Evolutionary conservation across 176 grass and related monocot genomes (phyloP), one percentile per base, ranked within the genome.

Genomic region (Melocanna baccifera): DNA sequence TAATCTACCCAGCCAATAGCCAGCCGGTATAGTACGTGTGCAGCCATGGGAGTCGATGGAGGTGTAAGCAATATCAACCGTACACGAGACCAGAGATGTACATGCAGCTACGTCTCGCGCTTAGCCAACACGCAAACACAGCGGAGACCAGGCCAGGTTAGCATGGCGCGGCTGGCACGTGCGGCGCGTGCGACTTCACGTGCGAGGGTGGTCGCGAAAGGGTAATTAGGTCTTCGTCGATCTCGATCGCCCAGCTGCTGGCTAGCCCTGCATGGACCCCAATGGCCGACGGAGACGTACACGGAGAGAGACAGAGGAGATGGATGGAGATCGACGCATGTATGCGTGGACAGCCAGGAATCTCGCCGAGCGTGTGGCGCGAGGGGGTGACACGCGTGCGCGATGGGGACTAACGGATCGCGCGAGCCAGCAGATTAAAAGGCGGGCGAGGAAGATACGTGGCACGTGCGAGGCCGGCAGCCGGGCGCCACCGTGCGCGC

Each of bases 101-200:
- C 7, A 9, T 28, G 68, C n/a, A 25, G 46, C 46, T 53, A 53
- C 32, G 47, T 50, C 14, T 50, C 47, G 47, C 47, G 5, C 47
- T 16, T 50, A 1, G 47, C 47, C 47, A 16, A 50, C 47, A 50
- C 47, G 47, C 47, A 6, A 50, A 50, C 47, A 4, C 13, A 16
- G 47, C 14, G 47, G 47, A 50, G 47, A 50, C 47, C 16, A 50
- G 47, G 43, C 11, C 43, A 3, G 47, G 14, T 16, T 50, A 16
- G 47, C 47, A 50, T 16, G 47, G 55, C 12, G 55, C 12, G 55
- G 55, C 57, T 4, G 57, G 75, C 75, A 32, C 61, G 77, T 22
- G 77, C 42, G 18, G 61, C 40, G 59, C 76, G 57, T 65, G 76
- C 23, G 59, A 30, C 77, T 79, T 79, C 61, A 79, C 77, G 77